Base-by-base conservation (phyloP, 2,329 filamentous ascomycete species). In the Pseudogymnoascus sp. region DNA sequence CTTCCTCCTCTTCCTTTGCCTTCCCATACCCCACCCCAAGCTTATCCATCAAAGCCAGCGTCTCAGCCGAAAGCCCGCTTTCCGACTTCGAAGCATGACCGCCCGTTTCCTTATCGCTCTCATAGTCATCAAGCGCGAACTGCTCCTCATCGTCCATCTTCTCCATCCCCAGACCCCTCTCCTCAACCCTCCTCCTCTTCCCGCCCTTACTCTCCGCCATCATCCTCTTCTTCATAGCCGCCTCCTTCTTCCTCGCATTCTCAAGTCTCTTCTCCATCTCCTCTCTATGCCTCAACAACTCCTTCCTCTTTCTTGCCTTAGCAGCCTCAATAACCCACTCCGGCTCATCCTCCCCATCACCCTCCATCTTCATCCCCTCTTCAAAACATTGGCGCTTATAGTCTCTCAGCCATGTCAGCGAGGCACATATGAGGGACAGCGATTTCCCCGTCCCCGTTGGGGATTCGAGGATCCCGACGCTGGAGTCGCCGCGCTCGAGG, bases 361-460 rank as follows among this genome's bases (percentile, higher is more conserved):
- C 66, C 61, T 68, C 61, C 19, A 38, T 60, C 19, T 60, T 60
- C 55, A 63, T 62, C 60, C 45, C 60, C 45, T 72, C 66, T 35
- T 69, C 68, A 58, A 71, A 78, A 70, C 66, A 74, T 73, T 71
- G 65, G 73, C 71, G 62, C 76, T 89, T 88, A 70, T 88, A 80
- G 63, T 89, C 83, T 64, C 87, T 82, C 11, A 90, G 77, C 88
- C 88, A 91, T 2, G 87, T 90, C 67, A 90, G 72, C 16, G 87
- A 83, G 55, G 83, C 85, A 73, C 88, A 91, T 63, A 90, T 89
- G 60, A 91, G 74, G 72, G 87, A 90, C 59, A 90, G 69, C 1
- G 87, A 90, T 78, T 91, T 91, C 45, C 88, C 88, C 69, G 77
- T 80, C 75, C 87, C 87, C 61, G 87, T 90, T 14, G 88, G 88